Evolutionary conservation across 331 rosid genomes (phyloP), one percentile per base, ranked within the genome.

Genomic region (Pyracantha coccinea): DNA sequence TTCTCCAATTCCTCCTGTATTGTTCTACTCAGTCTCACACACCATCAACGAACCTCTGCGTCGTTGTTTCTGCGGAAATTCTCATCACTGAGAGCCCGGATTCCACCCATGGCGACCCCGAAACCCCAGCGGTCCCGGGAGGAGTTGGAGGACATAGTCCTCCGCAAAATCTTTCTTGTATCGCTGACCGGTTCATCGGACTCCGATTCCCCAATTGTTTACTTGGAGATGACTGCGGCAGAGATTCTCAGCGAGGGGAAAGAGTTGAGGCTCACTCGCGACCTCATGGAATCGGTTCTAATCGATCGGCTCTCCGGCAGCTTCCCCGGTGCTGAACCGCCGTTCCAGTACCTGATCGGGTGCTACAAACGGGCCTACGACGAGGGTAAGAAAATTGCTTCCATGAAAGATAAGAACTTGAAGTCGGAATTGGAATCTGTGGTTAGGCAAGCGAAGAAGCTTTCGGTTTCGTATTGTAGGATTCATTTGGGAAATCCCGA

Each of bases 201-300:
- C 29, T 62, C 78, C 63, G 96, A 95, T 76, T 71, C 92, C 1
- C 79, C 91, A 69, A 59, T 88, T 77, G 86, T 88, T 19, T 92
- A 92, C 83, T 54, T 95, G 73, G 99, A 90, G 75, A 53, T 78
- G 77, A 88, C 97, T 23, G 99, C 97, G 2, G 99, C 99, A 8
- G 97, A 92, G 83, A 81, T 95, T 78, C 89, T 95, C 29, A 95
- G 97, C 83, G 99, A 95, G 41, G 85, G 90, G 4, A 89, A 89
- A 50, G 84, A 80, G 12, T 79, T 92, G 73, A 78, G 80, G 68
- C 90, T 95, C 50, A 84, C 93, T 2, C 83, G 91, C 35, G 99
- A 95, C 75, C 73, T 76, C 28, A 88, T 88, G 91, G 99, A 95
- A 81, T 41, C 93, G 55, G 58, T 92, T 63, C 69, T 95, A 5